A percentile compares a stretch with the other conserved stretches of the same genome.
phyloP scores from a whole-genome alignment of 495 filamentous ascomycete species.

The Penicillium taxi region DNA sequence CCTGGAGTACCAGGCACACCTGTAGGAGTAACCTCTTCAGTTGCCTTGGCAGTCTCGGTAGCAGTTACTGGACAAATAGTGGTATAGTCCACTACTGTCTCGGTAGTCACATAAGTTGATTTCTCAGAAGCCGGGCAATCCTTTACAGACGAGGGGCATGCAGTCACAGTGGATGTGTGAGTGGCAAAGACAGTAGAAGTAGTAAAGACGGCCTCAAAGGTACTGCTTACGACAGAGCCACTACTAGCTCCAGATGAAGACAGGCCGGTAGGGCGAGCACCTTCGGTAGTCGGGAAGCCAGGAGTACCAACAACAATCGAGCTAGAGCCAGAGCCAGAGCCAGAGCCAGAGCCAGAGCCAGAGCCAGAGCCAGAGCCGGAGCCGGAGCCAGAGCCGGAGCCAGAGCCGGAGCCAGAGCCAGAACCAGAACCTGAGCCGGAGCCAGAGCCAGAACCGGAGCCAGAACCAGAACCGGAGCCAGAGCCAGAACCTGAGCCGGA shows the following conservation, averaged over 20 bases:
- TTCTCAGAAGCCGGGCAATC: conserved; percentile 14
- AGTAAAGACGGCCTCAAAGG: conserved; percentile 1
- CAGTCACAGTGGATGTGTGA: conserved; percentile 21
- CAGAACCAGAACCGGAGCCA: too few species aligned
- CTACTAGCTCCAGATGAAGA: too few species aligned
- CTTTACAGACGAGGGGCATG: conserved; percentile 19
- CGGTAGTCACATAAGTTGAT: conserved; percentile 3
- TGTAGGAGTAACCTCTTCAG: neutral
- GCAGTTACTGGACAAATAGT: conserved; percentile 8
- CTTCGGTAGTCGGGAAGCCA: neutral
- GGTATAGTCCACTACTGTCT: conserved; percentile 3
- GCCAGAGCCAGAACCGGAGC: too few species aligned
- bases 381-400: too few species aligned
- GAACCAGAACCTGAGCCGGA: too few species aligned
- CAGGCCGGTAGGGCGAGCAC: neutral
- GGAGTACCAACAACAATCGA: neutral
- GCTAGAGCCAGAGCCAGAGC: conserved; percentile 1
- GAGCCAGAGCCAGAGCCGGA: too few species aligned
- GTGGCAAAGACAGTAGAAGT: conserved; percentile 31
- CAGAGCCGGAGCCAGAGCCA: too few species aligned
- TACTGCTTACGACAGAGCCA: neutral
- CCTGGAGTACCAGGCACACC: neutral
- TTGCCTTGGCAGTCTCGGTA: conserved; percentile 2
- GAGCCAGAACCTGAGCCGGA: too few species aligned
- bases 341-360: too few species aligned